Evolutionary conservation across 768 basidiomycete genomes (phyloP).

Genomic region (Nidularia sp.): DNA sequence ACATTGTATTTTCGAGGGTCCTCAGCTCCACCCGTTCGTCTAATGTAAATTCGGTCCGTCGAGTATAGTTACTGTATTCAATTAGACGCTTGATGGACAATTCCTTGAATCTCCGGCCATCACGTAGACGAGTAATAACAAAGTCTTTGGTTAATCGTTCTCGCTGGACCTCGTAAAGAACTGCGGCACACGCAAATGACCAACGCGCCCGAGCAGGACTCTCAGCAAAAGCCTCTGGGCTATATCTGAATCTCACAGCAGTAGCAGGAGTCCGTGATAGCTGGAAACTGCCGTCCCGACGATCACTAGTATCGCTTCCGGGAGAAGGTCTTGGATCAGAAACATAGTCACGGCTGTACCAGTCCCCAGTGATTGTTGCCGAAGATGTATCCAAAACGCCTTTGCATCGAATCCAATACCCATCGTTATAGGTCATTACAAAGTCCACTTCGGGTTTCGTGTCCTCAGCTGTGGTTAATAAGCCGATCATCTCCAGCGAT

Average conservation of each 20-base stretch:
- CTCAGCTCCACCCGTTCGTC: neutral
- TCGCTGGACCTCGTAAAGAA: slow-evolving; percentile 3
- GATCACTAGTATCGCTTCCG: slow-evolving; percentile 1
- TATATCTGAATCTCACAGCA: neutral
- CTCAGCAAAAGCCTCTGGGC: neutral
- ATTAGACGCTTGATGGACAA: neutral
- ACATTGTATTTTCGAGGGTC: neutral
- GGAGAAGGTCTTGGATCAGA: neutral
- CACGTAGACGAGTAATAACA: neutral
- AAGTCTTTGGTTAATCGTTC: neutral
- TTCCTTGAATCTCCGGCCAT: slow-evolving; percentile 1
- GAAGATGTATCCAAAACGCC: neutral
- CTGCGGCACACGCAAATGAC: slow-evolving; percentile 5
- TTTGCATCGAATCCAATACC: slow-evolving; percentile 2
- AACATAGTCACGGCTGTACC: neutral
- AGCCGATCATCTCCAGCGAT: neutral
- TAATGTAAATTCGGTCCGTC: neutral
- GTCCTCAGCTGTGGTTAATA: neutral
- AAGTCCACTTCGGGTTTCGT: slow-evolving; percentile 3
- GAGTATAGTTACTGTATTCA: neutral
- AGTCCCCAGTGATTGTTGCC: slow-evolving; percentile 2
- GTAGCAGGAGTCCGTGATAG: neutral
- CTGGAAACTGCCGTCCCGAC: neutral
- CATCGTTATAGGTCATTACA: slow-evolving; percentile 4
- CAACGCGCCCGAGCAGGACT: slow-evolving; percentile 7